phyloP scores from a whole-genome alignment of 495 filamentous ascomycete genomes.

The Penicillium macrosclerotiorum region DNA sequence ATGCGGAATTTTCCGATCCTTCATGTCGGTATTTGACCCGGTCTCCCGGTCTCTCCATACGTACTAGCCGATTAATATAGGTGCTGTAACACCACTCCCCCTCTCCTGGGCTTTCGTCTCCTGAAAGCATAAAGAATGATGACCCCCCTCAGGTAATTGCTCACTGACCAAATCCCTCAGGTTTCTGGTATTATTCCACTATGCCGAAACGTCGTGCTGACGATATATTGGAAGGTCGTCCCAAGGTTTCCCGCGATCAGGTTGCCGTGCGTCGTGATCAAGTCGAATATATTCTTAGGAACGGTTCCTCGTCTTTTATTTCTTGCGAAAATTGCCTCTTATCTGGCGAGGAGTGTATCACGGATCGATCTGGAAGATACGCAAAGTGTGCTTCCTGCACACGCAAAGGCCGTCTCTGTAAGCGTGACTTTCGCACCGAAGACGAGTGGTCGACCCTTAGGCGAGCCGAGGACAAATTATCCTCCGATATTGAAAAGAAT shows the following conservation, averaged over 20 bases:
- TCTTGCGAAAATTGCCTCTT: not conserved
- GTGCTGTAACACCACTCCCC: too few species aligned
- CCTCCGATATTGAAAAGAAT: not conserved
- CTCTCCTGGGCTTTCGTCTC: too few species aligned
- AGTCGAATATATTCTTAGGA: not conserved
- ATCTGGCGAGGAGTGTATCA: not conserved
- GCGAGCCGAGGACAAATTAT: not conserved
- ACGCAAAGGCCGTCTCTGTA: not conserved
- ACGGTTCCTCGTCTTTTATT: not conserved
- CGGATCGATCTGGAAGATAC: not conserved
- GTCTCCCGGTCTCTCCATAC: too few species aligned
- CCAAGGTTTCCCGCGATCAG: not conserved
- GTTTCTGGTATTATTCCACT: not conserved
- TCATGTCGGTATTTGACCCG: too few species aligned
- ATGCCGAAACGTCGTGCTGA: slow-evolving; percentile 2
- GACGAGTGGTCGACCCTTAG: not conserved
- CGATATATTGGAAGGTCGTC: not conserved
- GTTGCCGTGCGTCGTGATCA: not conserved
- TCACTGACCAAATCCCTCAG: too few species aligned
- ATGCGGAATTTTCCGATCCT: too few species aligned
- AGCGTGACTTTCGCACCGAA: not conserved
- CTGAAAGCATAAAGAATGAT: too few species aligned
- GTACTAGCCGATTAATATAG: too few species aligned
- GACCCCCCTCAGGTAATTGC: too few species aligned
- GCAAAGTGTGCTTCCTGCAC: not conserved